Base-by-base conservation (phyloP, 768 basidiomycete genomes). In the Tylopilus intermedius region DNA sequence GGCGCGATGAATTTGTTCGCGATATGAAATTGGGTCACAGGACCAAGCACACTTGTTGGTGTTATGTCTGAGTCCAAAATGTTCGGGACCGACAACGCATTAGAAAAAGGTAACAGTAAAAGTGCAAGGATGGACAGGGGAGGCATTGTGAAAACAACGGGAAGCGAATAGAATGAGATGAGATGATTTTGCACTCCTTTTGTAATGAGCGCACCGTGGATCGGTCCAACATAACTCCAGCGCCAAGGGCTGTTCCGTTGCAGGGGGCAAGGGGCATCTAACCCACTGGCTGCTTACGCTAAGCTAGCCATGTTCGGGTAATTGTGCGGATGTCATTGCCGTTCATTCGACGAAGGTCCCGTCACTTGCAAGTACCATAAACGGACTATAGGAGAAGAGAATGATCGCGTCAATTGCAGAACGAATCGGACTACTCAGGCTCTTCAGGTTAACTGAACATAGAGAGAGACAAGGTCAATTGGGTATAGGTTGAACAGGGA, bases 1-100 rank as follows among this genome's bases (percentile, higher is more conserved):
- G 81, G 80, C 5, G 74, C 55, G 37, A 79, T 71, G 30, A 55
- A 27, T 9, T 57, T 54, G 56, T 79, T 79, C 5, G 60, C 65
- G 33, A 80, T 65, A 40, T 58, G 49, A n/a, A 76, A 51, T 32
- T 66, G 54, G 13, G 38, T 43, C 15, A 52, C 55, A 30, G 69
- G 56, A 30, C 67, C 66, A 15, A 69, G 15, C 5, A 35, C 46
- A 6, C 27, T 29, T 13, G 30, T 32, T 13, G 45, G 4, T 14
- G 43, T 9, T 3, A 1, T 15, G 9, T 29, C 26, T 15, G 58
- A 55, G 40, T 40, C 38, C 42, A 45, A 43, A 33, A 2, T 8
- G 0, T 13, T 26, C 2, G 43, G 29, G 10, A 52, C 5, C 21
- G 44, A 50, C 26, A 53, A 30, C 10, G 58, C 57, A 35, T 43